Conservation (phyloP, 192 early-diverging fungal genomes). For the Bifiguratus adelaidae region DNA sequence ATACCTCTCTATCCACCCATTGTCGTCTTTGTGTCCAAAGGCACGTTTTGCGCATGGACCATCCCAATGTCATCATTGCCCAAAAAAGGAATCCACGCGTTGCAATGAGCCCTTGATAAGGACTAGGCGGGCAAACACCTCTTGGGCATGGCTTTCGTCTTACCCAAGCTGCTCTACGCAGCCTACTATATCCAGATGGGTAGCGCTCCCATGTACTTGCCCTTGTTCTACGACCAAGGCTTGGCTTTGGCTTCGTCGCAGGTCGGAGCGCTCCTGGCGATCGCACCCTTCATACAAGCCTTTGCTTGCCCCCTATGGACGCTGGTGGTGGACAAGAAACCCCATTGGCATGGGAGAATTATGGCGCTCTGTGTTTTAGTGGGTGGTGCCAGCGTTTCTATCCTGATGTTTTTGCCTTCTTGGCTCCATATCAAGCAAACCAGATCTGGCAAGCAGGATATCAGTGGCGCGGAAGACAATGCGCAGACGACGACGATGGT, state of each 20-base stretch:
- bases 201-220: slow-evolving; percentile 12
- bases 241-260: slow-evolving; percentile 13
- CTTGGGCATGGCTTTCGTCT: too few relatives aligned
- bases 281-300: slow-evolving; percentile 23
- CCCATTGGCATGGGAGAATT: slow-evolving; percentile 10
- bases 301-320: slow-evolving; percentile 27
- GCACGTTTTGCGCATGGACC: too few relatives aligned
- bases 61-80: too few relatives aligned
- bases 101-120: too few relatives aligned
- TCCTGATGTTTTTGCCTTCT: slow-evolving; percentile 12
- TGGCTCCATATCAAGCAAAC: background rate
- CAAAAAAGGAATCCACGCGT: too few relatives aligned
- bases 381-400: slow-evolving; percentile 9
- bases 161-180: slow-evolving; percentile 16
- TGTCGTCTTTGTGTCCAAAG: too few relatives aligned
- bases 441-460: background rate
- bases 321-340: slow-evolving; percentile 12
- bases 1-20: too few relatives aligned
- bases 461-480: background rate
- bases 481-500: background rate
- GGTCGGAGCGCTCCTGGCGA: slow-evolving; percentile 20
- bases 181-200: slow-evolving; percentile 11
- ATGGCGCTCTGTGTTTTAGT: slow-evolving; percentile 9
- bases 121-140: too few relatives aligned
- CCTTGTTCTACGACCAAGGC: slow-evolving; percentile 12